phyloP scores from a whole-genome alignment of 768 basidiomycete species.

The Pilatotrama ljubarskyi region DNA sequence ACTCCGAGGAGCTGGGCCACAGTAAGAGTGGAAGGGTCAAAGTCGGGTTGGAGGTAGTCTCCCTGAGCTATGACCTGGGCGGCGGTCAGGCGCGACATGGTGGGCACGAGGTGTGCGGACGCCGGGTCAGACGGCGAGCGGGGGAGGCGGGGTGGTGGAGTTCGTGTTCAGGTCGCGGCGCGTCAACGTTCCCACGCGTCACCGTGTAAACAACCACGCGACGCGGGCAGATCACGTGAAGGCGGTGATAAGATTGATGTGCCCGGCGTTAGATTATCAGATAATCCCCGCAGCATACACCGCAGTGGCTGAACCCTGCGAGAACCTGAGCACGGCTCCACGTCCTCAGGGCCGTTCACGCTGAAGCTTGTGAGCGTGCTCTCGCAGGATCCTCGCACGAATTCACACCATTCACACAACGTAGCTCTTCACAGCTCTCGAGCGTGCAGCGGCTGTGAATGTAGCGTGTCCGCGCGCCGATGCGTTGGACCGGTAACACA shows the following conservation, averaged over 20 bases:
- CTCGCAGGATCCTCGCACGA: not conserved
- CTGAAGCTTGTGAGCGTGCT: not conserved
- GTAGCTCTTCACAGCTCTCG: not conserved
- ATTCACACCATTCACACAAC: conserved; percentile 9
- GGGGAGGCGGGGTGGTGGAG: conserved; percentile 17
- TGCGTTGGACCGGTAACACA: not conserved
- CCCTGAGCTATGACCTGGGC: conserved; percentile 73
- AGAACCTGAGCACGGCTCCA: not conserved
- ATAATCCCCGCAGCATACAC: not conserved
- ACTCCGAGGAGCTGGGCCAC: conserved; percentile 81
- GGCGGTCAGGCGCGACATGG: conserved; percentile 79
- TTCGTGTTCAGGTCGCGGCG: conserved; percentile 28
- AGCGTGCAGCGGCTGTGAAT: not conserved
- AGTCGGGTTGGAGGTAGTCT: conserved; percentile 78
- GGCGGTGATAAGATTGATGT: too few relatives aligned
- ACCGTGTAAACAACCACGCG: conserved; percentile 19
- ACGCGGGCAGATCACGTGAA: conserved; percentile 14
- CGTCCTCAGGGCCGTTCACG: conserved; percentile 4
- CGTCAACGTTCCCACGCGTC: conserved; percentile 25
- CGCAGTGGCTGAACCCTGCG: not conserved
- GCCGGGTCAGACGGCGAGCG: conserved; percentile 18
- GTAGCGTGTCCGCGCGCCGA: conserved; percentile 1
- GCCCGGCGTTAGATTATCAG: too few relatives aligned
- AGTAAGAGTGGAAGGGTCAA: conserved; percentile 71
- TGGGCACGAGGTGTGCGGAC: conserved; percentile 18